A percentile compares a stretch with the other conserved stretches of the same genome.
Evolutionary conservation across 129 eudicot species (phyloP).

Genomic region (Chrysanthemum lavandulifolium): DNA sequence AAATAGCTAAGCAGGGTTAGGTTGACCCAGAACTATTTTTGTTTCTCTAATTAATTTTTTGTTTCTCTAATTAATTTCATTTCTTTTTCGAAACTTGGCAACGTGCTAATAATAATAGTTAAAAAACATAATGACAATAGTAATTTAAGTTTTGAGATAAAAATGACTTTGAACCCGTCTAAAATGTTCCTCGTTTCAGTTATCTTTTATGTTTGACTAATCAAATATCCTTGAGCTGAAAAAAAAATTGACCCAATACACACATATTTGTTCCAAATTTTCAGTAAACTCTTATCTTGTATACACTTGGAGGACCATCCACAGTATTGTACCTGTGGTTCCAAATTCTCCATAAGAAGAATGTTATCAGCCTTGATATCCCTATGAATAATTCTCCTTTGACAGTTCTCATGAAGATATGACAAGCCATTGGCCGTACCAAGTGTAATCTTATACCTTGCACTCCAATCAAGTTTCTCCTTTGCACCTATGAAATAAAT

Average conservation of each 20-base stretch:
- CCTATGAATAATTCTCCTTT: constrained; percentile 78
- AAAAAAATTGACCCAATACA: background rate
- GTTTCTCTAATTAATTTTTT: too few species aligned
- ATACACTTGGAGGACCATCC: background rate
- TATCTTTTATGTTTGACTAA: too few species aligned
- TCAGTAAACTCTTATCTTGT: background rate
- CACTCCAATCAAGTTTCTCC: constrained; percentile 63
- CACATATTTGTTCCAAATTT: background rate
- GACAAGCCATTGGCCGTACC: constrained; percentile 78
- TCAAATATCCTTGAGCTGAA: background rate
- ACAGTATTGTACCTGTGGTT: constrained; percentile 60
- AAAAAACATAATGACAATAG: too few species aligned
- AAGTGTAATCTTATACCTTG: constrained; percentile 56
- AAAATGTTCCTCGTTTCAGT: too few species aligned
- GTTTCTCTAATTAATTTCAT: too few species aligned
- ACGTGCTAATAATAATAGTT: too few species aligned
- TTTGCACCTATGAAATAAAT: constrained; percentile 38
- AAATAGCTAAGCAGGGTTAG: too few species aligned
- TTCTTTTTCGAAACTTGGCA: too few species aligned
- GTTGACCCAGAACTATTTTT: too few species aligned
- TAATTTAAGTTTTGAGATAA: too few species aligned
- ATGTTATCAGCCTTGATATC: constrained; percentile 86
- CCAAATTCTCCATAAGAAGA: constrained; percentile 70
- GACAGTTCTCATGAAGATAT: constrained; percentile 81
- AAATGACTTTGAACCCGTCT: too few species aligned